A percentile compares a stretch with the other conserved stretches of the same genome.
Evolutionary conservation across 129 eudicot genomes (phyloP).

Genomic region (Saposhnikovia divaricata): DNA sequence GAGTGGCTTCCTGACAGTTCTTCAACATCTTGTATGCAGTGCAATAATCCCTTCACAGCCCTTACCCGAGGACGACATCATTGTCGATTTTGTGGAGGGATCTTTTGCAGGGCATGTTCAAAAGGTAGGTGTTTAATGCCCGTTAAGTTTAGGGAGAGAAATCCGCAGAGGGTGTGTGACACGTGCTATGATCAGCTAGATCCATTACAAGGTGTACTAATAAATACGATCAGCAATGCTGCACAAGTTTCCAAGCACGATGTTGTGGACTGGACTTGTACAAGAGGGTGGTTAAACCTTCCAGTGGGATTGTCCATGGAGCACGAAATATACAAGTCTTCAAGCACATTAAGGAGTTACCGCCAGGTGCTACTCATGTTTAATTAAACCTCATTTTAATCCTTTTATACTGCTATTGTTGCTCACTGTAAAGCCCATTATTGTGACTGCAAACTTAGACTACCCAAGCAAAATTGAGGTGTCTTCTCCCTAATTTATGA

Average conservation of each 20-base stretch:
- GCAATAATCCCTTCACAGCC: constrained; percentile 82
- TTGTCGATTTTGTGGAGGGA: constrained; percentile 96
- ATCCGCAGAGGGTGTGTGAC: constrained; percentile 98
- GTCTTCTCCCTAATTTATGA: background rate
- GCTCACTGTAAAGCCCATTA: background rate
- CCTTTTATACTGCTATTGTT: background rate
- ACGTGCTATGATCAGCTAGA: constrained; percentile 92
- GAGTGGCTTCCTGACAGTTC: constrained; percentile 99
- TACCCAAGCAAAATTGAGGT: background rate
- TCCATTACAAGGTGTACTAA: constrained; percentile 84
- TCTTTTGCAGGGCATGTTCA: constrained; percentile 84
- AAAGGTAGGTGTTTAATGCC: constrained; percentile 93
- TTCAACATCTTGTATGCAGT: constrained; percentile 75
- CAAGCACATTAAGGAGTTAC: constrained; percentile 67
- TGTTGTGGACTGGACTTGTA: constrained; percentile 95
- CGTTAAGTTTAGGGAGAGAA: constrained; percentile 85
- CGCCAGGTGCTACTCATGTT: constrained; percentile 37
- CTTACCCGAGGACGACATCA: constrained; percentile 97
- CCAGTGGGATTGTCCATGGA: constrained; percentile 94
- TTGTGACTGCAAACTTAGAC: background rate
- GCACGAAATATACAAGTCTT: constrained; percentile 86
- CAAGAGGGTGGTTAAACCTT: constrained; percentile 94
- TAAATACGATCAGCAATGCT: constrained; percentile 90
- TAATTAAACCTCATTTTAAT: background rate
- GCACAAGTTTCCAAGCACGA: constrained; percentile 90